These are phyloP conservation scores for Aureobasidium vineae DNA, from an alignment of 2,329 filamentous ascomycete species.

Conservation along the genomic window DNA sequence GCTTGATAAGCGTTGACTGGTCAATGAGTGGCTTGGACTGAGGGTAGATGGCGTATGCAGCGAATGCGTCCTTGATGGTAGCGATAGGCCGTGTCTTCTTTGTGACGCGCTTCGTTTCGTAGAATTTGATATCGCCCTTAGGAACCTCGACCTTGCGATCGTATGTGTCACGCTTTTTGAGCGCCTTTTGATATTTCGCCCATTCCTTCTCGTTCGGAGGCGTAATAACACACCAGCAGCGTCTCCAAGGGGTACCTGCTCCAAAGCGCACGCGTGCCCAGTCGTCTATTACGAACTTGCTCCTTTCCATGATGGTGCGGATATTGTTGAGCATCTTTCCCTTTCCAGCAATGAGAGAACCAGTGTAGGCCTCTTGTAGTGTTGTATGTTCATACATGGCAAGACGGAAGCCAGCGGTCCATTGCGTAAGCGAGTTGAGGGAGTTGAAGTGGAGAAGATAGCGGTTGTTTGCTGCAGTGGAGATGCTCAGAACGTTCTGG, in stretches of 20 bases:
- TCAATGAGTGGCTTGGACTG: slow-evolving; percentile 93
- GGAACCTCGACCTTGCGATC: slow-evolving; percentile 68
- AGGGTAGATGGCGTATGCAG: slow-evolving; percentile 93
- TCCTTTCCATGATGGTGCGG: slow-evolving; percentile 78
- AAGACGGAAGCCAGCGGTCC: slow-evolving; percentile 91
- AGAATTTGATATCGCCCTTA: slow-evolving; percentile 92
- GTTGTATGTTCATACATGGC: slow-evolving; percentile 93
- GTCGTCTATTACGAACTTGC: slow-evolving; percentile 74
- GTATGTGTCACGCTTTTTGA: slow-evolving; percentile 81
- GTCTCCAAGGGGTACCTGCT: slow-evolving; percentile 90
- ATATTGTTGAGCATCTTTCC: slow-evolving; percentile 89
- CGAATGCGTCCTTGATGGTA: slow-evolving; percentile 84
- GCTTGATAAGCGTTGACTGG: slow-evolving; percentile 87
- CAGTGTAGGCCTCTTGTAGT: slow-evolving; percentile 94
- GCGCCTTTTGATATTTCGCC: slow-evolving; percentile 75
- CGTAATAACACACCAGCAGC: slow-evolving; percentile 93
- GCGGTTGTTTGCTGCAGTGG: slow-evolving; percentile 90
- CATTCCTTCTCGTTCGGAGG: slow-evolving; percentile 93
- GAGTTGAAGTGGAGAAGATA: slow-evolving; percentile 97
- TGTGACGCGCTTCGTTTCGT: slow-evolving; percentile 83
- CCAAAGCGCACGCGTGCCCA: slow-evolving; percentile 96
- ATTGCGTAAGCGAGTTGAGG: slow-evolving; percentile 86
- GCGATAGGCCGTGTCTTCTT: slow-evolving; percentile 91
- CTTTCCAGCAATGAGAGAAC: slow-evolving; percentile 91
- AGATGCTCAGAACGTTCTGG: slow-evolving; percentile 93